phyloP scores from a whole-genome alignment of 2,329 filamentous ascomycete genomes.

The Cucurbitaria berberidis region DNA sequence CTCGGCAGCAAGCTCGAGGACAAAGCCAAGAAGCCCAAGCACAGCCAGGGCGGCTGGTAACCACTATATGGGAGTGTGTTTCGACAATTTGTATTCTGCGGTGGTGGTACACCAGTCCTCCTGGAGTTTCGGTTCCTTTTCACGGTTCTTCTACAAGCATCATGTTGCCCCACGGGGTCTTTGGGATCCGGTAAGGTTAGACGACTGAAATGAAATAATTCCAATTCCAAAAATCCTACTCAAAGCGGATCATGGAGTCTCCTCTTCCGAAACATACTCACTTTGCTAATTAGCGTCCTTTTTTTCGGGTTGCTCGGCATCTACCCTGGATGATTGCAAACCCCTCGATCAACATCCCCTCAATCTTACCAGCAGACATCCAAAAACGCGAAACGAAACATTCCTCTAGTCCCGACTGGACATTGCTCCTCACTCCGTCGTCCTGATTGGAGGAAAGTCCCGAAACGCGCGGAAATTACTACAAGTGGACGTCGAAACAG shows the following conservation, averaged over 20 bases:
- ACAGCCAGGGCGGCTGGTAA: slow-evolving; percentile 16
- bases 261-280: neutral
- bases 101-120: neutral
- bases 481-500: slow-evolving; percentile 6
- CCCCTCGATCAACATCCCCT: neutral
- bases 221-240: neutral
- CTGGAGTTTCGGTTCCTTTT: neutral
- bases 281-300: neutral
- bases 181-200: too few relatives aligned
- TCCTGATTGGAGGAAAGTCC: neutral
- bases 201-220: neutral
- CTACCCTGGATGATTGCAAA: neutral
- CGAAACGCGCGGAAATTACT: slow-evolving; percentile 4
- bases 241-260: too few relatives aligned
- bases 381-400: slow-evolving; percentile 2
- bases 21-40: slow-evolving; percentile 55
- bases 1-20: slow-evolving; percentile 62
- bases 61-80: slow-evolving; percentile 3
- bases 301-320: neutral
- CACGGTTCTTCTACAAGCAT: neutral
- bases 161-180: neutral
- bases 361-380: neutral
- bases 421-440: neutral
- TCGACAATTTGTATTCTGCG: neutral
- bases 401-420: neutral